Conservation (phyloP, 805 yeast genomes). For the Maudiozyma pseudohumilis region DNA sequence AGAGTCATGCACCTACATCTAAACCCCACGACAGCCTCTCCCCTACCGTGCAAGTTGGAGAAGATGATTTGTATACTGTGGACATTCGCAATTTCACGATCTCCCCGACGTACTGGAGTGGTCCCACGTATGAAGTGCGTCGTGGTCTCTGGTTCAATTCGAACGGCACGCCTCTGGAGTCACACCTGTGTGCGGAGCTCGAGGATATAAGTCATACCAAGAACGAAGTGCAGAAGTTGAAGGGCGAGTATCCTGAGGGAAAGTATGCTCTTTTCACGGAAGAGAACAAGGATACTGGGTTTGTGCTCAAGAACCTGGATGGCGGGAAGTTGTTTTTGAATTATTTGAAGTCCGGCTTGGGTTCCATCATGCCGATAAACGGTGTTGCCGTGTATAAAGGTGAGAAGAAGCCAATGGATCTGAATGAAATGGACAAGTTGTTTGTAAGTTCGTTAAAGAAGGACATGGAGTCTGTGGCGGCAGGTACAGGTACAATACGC, state of each 20-base stretch:
- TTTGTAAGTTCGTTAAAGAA: conserved; percentile 31
- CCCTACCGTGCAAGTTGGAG: conserved; percentile 49
- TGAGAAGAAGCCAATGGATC: not conserved
- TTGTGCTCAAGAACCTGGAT: conserved; percentile 36
- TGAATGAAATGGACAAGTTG: not conserved
- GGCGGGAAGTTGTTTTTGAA: conserved; percentile 33
- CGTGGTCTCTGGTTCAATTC: conserved; percentile 76
- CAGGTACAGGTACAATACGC: too few relatives aligned
- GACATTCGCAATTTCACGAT: conserved; percentile 46
- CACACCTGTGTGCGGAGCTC: conserved; percentile 41
- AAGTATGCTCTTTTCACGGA: conserved; percentile 31
- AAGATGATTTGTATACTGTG: conserved; percentile 71
- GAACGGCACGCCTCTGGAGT: conserved; percentile 46
- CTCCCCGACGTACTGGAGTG: conserved; percentile 77
- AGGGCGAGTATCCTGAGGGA: conserved; percentile 8
- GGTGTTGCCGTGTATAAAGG: conserved; percentile 32
- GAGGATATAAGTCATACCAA: conserved; percentile 32
- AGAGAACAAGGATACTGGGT: conserved; percentile 32
- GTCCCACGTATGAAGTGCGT: conserved; percentile 73
- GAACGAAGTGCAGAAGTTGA: conserved; percentile 2
- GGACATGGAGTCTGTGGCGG: conserved; percentile 15
- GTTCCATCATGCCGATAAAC: conserved; percentile 33
- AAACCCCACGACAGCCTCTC: too few relatives aligned
- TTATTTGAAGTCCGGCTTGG: conserved; percentile 28
- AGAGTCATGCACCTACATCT: conserved; percentile 10